Evolutionary conservation across 31 red algal genomes (phyloP), one percentile per base, ranked within the genome.

Genomic region (Odonthalia washingtoniensis): DNA sequence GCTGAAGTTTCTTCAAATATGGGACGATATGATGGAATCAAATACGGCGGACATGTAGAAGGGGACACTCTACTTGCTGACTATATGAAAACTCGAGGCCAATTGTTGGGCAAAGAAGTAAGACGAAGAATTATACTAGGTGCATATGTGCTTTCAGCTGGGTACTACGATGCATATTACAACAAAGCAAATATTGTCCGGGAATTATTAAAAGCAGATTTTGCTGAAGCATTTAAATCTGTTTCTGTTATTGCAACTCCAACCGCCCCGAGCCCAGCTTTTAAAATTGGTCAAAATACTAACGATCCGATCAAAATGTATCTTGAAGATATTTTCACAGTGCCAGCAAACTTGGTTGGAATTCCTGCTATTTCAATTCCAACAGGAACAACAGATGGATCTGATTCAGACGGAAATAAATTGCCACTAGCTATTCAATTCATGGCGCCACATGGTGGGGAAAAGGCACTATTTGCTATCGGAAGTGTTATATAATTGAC

Each of bases 151-250:
- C 85, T 99, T 2, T 96, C 94, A 12, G 82, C 78, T 60, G 97
- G 97, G 43, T 99, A 99, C 80, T 91, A 96, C 70, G 94, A 99
- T 49, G 94, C 94, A 14, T 96, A 95, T 74, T 99, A 99, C 78
- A 39, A 81, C 46, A 83, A 86, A 67, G 97, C 97, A 49, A 87
- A 95, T 81, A 65, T 61, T 62, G 95, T 99, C 26, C 74, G 97
- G 31, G 52, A 77, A 27, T 64, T 92, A 66, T 67, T 96, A 30
- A 60, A 57, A 62, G 41, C 44, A 30, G 80, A 89, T 34, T 93
- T 92, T 32, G 52, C 72, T 43, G 69, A 75, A 3, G 70, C 63
- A 33, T 98, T 95, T 49, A 68, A 68, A 37, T 85, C 78, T 60
- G 81, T 96, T 46, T 89, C 96, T 70, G 64, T 82, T 28, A 60